These are phyloP conservation scores for Candida albicans DNA, from an alignment of 1,139 yeast species.

Conservation along the genomic window DNA sequence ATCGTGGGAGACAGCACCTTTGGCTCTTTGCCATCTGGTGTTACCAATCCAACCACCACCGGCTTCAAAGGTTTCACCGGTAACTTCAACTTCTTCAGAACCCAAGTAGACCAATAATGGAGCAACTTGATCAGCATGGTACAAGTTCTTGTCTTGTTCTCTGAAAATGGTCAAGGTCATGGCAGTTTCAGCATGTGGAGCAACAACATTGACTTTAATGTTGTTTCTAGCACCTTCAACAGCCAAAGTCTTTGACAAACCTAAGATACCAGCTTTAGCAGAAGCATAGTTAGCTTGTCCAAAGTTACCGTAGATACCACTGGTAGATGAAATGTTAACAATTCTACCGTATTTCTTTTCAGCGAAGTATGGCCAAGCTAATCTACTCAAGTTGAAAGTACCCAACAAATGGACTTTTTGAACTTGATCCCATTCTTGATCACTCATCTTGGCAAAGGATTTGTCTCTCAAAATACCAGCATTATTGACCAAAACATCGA, in stretches of 20 bases:
- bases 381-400: slow-evolving; percentile 77
- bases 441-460: slow-evolving; percentile 82
- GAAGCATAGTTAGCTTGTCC: slow-evolving; percentile 97
- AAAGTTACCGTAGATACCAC: slow-evolving; percentile 96
- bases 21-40: slow-evolving; percentile 94
- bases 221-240: slow-evolving; percentile 82
- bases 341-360: slow-evolving; percentile 81
- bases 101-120: slow-evolving; percentile 81
- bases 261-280: slow-evolving; percentile 87
- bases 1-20: slow-evolving; percentile 71
- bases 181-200: slow-evolving; percentile 97
- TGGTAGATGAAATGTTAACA: slow-evolving; percentile 88
- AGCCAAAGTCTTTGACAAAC: slow-evolving; percentile 83
- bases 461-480: slow-evolving; percentile 94
- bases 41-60: slow-evolving; percentile 94
- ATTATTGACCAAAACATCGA: slow-evolving; percentile 85
- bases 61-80: slow-evolving; percentile 45
- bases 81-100: slow-evolving; percentile 65
- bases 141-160: slow-evolving; percentile 72
- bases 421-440: slow-evolving; percentile 81
- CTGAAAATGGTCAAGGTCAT: slow-evolving; percentile 90
- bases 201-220: slow-evolving; percentile 79
- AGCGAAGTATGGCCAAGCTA: slow-evolving; percentile 88
- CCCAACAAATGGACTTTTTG: slow-evolving; percentile 82
- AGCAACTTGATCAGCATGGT: slow-evolving; percentile 88